Conservation (phyloP, 169 alveolate genomes). For the Prorocentrum cordatum region DNA sequence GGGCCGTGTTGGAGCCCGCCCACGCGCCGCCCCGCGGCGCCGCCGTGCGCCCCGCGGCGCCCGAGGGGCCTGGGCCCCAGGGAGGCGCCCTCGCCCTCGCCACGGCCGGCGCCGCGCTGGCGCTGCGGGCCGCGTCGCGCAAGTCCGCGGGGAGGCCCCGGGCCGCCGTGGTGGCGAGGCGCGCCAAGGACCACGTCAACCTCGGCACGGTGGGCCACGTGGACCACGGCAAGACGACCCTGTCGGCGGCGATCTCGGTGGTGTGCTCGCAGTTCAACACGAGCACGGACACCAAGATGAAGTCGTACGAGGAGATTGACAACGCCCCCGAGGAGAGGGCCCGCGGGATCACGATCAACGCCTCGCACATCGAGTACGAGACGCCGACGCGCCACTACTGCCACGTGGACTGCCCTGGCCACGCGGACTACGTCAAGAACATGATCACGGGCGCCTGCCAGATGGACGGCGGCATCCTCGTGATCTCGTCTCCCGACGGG, state of each 20-base stretch:
- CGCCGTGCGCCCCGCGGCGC: too few species aligned
- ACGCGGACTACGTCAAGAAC: constrained; percentile 92
- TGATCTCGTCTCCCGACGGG: constrained; percentile 93
- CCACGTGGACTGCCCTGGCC: constrained; percentile 97
- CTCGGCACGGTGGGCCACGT: constrained; percentile 94
- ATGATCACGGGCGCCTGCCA: constrained; percentile 87
- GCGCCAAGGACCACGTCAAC: constrained; percentile 89
- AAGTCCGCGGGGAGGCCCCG: too few species aligned
- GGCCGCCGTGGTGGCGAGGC: too few species aligned
- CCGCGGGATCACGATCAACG: constrained; percentile 90
- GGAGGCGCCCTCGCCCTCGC: too few species aligned
- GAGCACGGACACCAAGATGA: too few species aligned
- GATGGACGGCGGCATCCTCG: constrained; percentile 82
- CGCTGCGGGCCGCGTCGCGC: too few species aligned
- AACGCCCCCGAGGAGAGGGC: constrained; percentile 92
- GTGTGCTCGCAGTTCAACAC: constrained; percentile 38
- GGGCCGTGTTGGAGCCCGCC: too few species aligned
- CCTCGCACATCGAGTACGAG: constrained; percentile 86
- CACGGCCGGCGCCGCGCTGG: too few species aligned
- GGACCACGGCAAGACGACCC: constrained; percentile 92
- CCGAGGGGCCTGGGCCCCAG: too few species aligned
- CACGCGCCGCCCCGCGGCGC: too few species aligned
- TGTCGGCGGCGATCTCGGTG: constrained; percentile 86
- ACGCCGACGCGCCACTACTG: constrained; percentile 84
- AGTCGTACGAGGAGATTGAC: constrained; percentile 80